Conservation (phyloP, 2,329 filamentous ascomycete genomes). For the Magnaporthiopsis incrustans region DNA sequence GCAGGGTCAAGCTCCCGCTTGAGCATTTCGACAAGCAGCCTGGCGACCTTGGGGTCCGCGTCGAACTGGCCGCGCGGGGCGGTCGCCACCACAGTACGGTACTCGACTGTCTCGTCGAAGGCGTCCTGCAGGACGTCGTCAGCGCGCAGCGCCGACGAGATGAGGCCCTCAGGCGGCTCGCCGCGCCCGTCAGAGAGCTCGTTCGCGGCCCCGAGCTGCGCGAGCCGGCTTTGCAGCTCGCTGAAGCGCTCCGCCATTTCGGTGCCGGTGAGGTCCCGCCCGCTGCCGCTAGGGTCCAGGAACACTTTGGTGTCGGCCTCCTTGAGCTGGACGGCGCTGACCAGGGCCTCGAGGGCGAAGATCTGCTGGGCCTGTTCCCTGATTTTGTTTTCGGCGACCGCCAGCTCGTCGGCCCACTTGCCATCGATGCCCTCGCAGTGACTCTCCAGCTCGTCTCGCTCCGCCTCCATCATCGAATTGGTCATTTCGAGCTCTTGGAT, state of each 20-base stretch:
- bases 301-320: neutral
- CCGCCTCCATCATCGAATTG: neutral
- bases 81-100: neutral
- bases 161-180: neutral
- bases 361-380: neutral
- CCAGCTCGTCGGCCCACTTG: too few relatives aligned
- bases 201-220: neutral
- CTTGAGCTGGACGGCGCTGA: neutral
- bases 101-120: neutral
- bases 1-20: too few relatives aligned
- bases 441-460: neutral
- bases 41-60: neutral
- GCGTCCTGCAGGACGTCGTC: neutral
- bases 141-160: neutral
- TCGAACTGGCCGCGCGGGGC: neutral
- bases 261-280: too few relatives aligned
- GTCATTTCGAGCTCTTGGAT: neutral
- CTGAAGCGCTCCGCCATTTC: neutral
- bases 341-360: neutral
- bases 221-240: neutral
- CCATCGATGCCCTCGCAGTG: too few relatives aligned
- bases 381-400: neutral
- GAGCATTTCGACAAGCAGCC: neutral
- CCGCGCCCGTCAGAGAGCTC: neutral
- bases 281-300: neutral